Evolutionary conservation across 1,284 basidiomycete species (phyloP).

Genomic region (Phlebopus sp.): DNA sequence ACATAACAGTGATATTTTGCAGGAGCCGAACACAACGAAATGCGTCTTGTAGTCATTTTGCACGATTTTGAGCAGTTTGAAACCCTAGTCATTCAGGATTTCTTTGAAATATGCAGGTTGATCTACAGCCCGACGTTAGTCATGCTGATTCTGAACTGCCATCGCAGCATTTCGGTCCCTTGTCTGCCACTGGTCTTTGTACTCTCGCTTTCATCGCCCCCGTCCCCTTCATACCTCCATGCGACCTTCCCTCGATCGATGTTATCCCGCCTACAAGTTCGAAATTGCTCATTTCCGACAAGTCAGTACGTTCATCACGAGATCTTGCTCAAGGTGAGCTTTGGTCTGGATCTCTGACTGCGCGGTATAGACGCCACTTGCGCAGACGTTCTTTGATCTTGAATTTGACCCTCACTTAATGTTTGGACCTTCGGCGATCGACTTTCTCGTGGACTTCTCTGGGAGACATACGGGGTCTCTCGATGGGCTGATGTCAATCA

Average conservation of each 20-base stretch:
- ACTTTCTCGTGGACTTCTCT: conserved; percentile 55
- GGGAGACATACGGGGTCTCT: conserved; percentile 52
- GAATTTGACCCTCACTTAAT: conserved; percentile 58
- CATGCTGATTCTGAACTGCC: conserved; percentile 4
- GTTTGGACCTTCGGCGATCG: conserved; percentile 54
- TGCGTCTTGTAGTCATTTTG: conserved; percentile 51
- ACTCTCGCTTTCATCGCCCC: conserved; percentile 54
- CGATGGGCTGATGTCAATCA: conserved; percentile 51
- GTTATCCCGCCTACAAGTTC: conserved; percentile 54
- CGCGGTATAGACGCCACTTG: conserved; percentile 1
- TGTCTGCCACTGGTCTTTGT: conserved; percentile 59
- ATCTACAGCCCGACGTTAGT: background rate
- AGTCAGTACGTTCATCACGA: conserved; percentile 47
- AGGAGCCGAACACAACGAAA: conserved; percentile 15
- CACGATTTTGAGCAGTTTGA: conserved; percentile 74
- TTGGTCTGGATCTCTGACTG: background rate
- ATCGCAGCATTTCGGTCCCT: conserved; percentile 40
- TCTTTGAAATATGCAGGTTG: conserved; percentile 69
- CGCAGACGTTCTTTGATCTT: conserved; percentile 62
- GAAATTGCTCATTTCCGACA: conserved; percentile 46
- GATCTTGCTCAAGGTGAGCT: conserved; percentile 47
- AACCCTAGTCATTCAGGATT: conserved; percentile 53
- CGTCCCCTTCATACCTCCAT: conserved; percentile 56
- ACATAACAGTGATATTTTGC: conserved; percentile 12
- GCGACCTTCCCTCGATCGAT: conserved; percentile 54